Evolutionary conservation across 2,329 filamentous ascomycete species (phyloP), one percentile per base, ranked within the genome.

Genomic region (Nemania sp.): DNA sequence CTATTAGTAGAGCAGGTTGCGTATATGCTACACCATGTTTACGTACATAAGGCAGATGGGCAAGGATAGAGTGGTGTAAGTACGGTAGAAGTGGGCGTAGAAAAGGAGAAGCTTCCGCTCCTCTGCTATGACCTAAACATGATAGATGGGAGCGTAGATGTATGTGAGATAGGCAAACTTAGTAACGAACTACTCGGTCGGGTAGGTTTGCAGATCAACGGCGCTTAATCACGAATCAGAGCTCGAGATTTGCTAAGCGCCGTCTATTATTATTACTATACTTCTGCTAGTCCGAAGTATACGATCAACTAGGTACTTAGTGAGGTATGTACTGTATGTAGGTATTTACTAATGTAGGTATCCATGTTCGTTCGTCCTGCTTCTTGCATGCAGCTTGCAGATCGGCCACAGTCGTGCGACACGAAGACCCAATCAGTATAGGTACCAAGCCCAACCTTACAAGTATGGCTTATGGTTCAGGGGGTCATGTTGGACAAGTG

Each of bases 151-250:
- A n/a, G n/a, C n/a, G 25, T 29, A 29, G 25, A 29, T 29, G n/a
- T n/a, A n/a, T n/a, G n/a, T n/a, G n/a, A 29, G 25, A 29, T 29
- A 7, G 25, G 25, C 25, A 29, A 29, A 12, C 35, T 39, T 39
- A 39, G 11, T 39, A 39, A n/a, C 11, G 11, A 39, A n/a, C 35
- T 39, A n/a, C 11, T 11, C 5, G 35, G 15, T 39, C 5, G 35
- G 35, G 7, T 7, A 35, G 13, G 3, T 34, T 29, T 25, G 34
- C 50, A 50, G n/a, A 42, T 39, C 40, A 39, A 34, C 40, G 62
- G 62, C 62, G 62, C 62, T 62, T 65, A 62, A 45, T 35, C 39
- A 35, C 62, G 56, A 65, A 62, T 65, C 53, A 62, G 62, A 45
- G 39, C 21, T 18, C 15, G 20, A 25, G 18, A 13, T 12, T 5